phyloP scores from a whole-genome alignment of 2,329 filamentous ascomycete species.

The Ceratocystis albifundus region DNA sequence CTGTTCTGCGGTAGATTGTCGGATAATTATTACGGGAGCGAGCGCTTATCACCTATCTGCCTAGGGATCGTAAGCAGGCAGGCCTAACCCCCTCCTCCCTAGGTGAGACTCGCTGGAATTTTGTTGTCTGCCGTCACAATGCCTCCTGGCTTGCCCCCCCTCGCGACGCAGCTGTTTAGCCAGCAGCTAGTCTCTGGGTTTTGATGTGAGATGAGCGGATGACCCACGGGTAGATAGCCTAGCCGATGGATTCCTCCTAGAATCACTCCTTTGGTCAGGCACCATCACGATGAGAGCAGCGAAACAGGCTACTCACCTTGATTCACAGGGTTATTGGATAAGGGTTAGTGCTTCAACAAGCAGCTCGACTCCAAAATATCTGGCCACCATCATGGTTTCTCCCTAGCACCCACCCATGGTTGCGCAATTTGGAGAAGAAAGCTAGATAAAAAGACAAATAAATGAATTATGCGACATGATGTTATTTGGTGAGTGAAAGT shows the following conservation, averaged over 20 bases:
- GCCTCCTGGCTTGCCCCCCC: too few relatives aligned
- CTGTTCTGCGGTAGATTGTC: too few relatives aligned
- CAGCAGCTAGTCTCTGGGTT: too few relatives aligned
- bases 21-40: too few relatives aligned
- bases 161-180: too few relatives aligned
- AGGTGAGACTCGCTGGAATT: too few relatives aligned
- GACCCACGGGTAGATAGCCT: neutral
- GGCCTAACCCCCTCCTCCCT: too few relatives aligned
- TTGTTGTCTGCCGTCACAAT: too few relatives aligned
- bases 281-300: neutral
- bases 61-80: too few relatives aligned
- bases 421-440: neutral
- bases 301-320: neutral
- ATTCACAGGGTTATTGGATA: neutral
- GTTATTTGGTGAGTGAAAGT: neutral
- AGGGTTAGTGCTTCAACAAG: neutral
- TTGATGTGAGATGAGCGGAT: neutral
- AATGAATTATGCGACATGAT: neutral
- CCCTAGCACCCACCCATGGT: neutral
- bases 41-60: too few relatives aligned
- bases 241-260: neutral
- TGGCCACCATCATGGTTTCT: neutral
- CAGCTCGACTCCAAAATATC: neutral
- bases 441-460: neutral
- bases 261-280: neutral